Evolutionary conservation across 495 filamentous ascomycete genomes (phyloP), one percentile per base, ranked within the genome.

Genomic region (Penicillium samsonianum): DNA sequence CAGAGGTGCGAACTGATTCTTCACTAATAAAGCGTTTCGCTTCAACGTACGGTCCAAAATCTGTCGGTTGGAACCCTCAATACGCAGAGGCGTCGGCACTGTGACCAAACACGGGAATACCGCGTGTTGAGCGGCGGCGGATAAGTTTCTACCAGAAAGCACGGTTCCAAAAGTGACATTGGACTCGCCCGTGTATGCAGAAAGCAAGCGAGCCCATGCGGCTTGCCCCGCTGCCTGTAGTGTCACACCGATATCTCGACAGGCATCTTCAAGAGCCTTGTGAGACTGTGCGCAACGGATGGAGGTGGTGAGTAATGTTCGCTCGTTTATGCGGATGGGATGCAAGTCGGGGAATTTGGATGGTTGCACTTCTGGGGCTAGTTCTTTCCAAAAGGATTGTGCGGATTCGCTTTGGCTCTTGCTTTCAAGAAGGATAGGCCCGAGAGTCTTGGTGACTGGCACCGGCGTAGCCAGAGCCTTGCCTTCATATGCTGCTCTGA

Each of bases 71-170:
- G 74, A 80, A 20, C 71, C 59, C 12, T 64, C 61, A 44, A 84
- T 77, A 16, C 71, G 62, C 20, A 80, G 78, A 9, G 83, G 56
- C 1, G 90, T 79, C 10, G 91, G 91, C 3, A 94, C 57, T 12
- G 90, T 92, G 0, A 82, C 81, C 25, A 95, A 81, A 65, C 85
- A 89, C 11, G 90, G 91, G 49, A 95, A 90, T 14, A 81, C 74
- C 17, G 80, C 78, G 3, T 77, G 58, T 46, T 78, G 73, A 0
- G 83, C 81, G 44, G 73, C 72, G 10, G 82, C 72, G 1, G 81
- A 77, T 11, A 77, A 54, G 26, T 80, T 83, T 9, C 89, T 78
- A 4, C 88, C 89, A 3, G 90, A 90, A 9, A 94, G 76, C 57
- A 87, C 88, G 33, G 88, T 78, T 0, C 90, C 91, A 65, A 90